Conservation (phyloP, 2,329 filamentous ascomycete species). For the Hypoxylon sp. region DNA sequence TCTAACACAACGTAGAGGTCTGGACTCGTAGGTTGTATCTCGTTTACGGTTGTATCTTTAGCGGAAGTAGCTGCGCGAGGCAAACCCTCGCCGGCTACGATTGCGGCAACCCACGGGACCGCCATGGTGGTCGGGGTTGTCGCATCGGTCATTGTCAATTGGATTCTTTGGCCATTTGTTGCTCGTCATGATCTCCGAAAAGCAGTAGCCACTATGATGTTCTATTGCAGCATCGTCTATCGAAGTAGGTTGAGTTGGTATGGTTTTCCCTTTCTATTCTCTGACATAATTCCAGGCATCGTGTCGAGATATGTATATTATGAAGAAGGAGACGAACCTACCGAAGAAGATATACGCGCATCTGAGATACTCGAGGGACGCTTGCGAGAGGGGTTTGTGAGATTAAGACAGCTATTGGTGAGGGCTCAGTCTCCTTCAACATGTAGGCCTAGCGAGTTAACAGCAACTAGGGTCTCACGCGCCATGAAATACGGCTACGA, state of each 20-base stretch:
- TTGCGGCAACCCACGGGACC: conserved; percentile 63
- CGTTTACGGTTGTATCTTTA: conserved; percentile 68
- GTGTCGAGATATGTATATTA: conserved; percentile 72
- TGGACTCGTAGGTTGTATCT: conserved; percentile 69
- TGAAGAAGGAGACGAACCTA: conserved; percentile 65
- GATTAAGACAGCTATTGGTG: conserved; percentile 68
- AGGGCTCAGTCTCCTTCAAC: conserved; percentile 6
- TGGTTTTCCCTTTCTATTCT: background rate
- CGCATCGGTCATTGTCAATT: conserved; percentile 68
- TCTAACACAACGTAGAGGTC: conserved; percentile 59
- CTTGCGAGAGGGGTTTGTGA: conserved; percentile 70
- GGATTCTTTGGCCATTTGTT: conserved; percentile 72
- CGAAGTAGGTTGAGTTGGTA: conserved; percentile 56
- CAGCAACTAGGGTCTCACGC: conserved; percentile 60
- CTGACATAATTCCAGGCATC: conserved; percentile 54
- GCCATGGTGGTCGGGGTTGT: conserved; percentile 67
- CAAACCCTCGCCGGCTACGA: conserved; percentile 54
- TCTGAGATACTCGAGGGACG: conserved; percentile 71
- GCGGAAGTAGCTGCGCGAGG: conserved; percentile 54
- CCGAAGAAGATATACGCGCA: conserved; percentile 62
- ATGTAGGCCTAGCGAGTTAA: conserved; percentile 22
- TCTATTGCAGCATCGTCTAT: conserved; percentile 70
- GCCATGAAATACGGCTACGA: conserved; percentile 70
- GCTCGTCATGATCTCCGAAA: conserved; percentile 70
- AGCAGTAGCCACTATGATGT: conserved; percentile 68